Percentiles rank a stretch among this genome's conserved stretches.
These are phyloP conservation scores for Thelonectria rubi DNA, from an alignment of 2,329 filamentous ascomycete genomes.

Conservation along the genomic window DNA sequence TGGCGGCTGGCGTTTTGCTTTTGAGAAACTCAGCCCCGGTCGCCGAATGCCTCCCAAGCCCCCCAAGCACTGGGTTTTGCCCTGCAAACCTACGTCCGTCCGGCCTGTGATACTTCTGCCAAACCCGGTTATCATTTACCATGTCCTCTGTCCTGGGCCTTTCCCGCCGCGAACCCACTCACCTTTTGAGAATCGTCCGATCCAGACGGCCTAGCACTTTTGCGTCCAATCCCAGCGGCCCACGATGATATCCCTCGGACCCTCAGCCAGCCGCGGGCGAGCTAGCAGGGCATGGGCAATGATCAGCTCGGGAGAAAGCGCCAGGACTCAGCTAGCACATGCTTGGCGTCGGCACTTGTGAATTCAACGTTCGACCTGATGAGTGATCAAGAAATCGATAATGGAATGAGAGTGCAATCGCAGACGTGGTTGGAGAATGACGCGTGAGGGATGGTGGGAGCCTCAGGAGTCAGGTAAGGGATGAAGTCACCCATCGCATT, in stretches of 20 bases:
- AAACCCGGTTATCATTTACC: not conserved
- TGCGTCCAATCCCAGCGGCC: not conserved
- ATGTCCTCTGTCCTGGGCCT: not conserved
- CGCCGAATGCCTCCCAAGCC: too few relatives aligned
- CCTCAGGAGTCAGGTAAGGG: too few relatives aligned
- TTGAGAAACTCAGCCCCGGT: too few relatives aligned
- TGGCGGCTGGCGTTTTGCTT: too few relatives aligned
- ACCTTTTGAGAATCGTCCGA: not conserved
- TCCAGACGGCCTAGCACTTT: not conserved
- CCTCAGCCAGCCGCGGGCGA: not conserved
- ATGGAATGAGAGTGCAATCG: not conserved
- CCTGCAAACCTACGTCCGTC: not conserved
- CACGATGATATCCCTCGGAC: not conserved
- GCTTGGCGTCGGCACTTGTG: not conserved
- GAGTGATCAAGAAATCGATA: not conserved
- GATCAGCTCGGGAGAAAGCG: not conserved
- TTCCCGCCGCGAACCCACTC: not conserved
- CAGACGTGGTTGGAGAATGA: too few relatives aligned
- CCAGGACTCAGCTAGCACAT: not conserved
- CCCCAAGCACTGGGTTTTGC: not conserved
- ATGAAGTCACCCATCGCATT: too few relatives aligned
- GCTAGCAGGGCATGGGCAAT: too few relatives aligned
- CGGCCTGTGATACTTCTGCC: not conserved
- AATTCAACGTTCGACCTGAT: not conserved
- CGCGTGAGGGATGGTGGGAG: too few relatives aligned